phyloP scores from a whole-genome alignment of 2,329 filamentous ascomycete genomes.

The Talaromyces piceae region DNA sequence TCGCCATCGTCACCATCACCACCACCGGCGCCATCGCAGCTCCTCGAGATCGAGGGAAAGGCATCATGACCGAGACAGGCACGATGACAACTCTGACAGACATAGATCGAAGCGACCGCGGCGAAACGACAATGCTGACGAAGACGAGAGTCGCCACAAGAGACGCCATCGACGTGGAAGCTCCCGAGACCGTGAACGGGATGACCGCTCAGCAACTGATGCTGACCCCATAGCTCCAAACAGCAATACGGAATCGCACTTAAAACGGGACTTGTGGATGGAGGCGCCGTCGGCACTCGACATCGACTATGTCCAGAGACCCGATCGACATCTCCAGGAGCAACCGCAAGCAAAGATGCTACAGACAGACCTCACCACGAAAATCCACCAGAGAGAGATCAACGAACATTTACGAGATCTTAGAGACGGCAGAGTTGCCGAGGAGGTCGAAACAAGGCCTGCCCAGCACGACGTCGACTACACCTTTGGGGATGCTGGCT shows the following conservation, averaged over 20 bases:
- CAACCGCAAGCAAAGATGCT: conserved; percentile 34
- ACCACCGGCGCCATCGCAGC: conserved; percentile 38
- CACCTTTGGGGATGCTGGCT: conserved; percentile 80
- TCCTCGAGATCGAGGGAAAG: conserved; percentile 27
- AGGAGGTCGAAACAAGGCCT: conserved; percentile 48
- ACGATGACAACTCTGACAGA: conserved; percentile 19
- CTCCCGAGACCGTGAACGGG: conserved; percentile 39
- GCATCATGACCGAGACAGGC: conserved; percentile 30
- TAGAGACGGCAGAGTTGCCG: conserved; percentile 49
- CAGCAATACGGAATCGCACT: conserved; percentile 17
- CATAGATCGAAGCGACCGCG: conserved; percentile 8
- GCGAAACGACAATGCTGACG: conserved; percentile 21
- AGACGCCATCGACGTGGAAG: conserved; percentile 15
- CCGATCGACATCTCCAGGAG: conserved; percentile 48
- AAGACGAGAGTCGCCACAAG: conserved; percentile 34
- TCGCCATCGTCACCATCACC: conserved; percentile 24
- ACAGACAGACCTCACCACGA: conserved; percentile 56
- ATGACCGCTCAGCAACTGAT: conserved; percentile 28
- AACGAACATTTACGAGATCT: conserved; percentile 63
- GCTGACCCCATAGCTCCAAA: conserved; percentile 31
- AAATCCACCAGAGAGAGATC: conserved; percentile 72
- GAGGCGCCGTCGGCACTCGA: conserved; percentile 73
- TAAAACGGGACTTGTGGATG: conserved; percentile 89
- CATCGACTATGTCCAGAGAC: conserved; percentile 65
- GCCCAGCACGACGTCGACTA: conserved; percentile 63